Base-by-base conservation (phyloP, 2,329 filamentous ascomycete species). In the Aspergillus arachidicola region DNA sequence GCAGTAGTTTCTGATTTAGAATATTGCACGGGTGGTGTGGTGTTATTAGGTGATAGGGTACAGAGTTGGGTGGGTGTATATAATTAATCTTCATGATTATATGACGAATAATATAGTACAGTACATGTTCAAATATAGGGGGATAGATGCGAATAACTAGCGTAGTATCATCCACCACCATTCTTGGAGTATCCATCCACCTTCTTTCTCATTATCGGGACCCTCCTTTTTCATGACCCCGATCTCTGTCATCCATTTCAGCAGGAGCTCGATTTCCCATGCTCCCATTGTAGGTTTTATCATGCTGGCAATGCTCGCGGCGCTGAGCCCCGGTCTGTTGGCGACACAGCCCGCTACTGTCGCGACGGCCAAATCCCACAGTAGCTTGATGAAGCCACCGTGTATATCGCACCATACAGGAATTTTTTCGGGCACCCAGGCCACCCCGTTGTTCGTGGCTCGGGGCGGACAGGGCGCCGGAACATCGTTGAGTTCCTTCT, bases 351-450 rank as follows among this genome's bases (percentile, higher is more conserved):
- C 78, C 4, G 83, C 61, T 4, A 82, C 75, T 4, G 79, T 76
- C 1, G 74, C 76, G 14, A 81, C 63, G 12, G 77, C 75, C 57
- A 77, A 71, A 12, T 81, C 76, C 83, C 83, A 85, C 23, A 75
- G 66, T n/a, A 72, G 65, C 4, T 45, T 61, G 32, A 75, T 67
- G 26, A 76, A 70, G 16, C 76, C 69, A 0, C 76, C 78, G 59
- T 84, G 79, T 57, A 84, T 81, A 66, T 84, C 82, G 59, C 79
- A 75, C 83, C 83, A 85, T 16, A 83, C 59, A 0, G 83, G 83
- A 26, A 82, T 77, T 43, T 72, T 77, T 12, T 69, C 69, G 0
- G 73, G 68, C 3, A 68, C 19, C 5, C 56, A 57, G 14, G 57
- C 43, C 16, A 45, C 38, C n/a, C 59, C 23, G 5, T 50, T n/a